Evolutionary conservation across 2,329 filamentous ascomycete genomes (phyloP), one percentile per base, ranked within the genome.

Genomic region (Neonectria coccinea): DNA sequence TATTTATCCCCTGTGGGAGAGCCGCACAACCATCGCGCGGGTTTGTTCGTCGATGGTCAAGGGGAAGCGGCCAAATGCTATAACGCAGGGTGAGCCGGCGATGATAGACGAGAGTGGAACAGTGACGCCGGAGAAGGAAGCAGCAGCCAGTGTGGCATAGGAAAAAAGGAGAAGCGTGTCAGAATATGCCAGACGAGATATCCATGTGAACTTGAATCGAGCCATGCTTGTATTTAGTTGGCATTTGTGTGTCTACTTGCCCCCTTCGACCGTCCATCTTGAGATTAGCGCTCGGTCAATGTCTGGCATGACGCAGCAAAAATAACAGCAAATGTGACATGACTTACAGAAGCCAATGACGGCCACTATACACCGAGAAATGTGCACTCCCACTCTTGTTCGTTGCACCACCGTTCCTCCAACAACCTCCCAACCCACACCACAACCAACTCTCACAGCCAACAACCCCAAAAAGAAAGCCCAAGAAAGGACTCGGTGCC

Each of bases 1-100:
- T 0, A 48, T 97, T 1, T 97, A 91, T 78, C 94, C 94, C 12
- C 80, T 95, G 2, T 95, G 86, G 78, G 93, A 97, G 76, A 92
- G 93, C 1, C 81, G 93, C 2, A 79, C 84, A 60, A 94, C 91
- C 2, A 66, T 66, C 53, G 39, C 54, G 8, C 56, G 61, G 10
- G 64, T 64, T 16, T 62, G 58, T 16, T 41, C 36, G 1, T 66
- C 61, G 12, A 36, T 65, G 52, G 55, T 67, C 59, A 56, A 59
- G 52, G 62, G 67, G 4, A 70, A 63, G 48, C 59, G 59, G 39
- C 65, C 68, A 52, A 58, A 48, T 36, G 45, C 51, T 1, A 64
- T 69, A 12, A 62, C 61, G 31, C 59, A 65, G 16, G 65, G 60
- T 20, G 53, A 66, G 29, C 31, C 52, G 4, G n/a, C 56, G 1